Percentiles rank a stretch among this genome's conserved stretches.
Evolutionary conservation across 2,329 filamentous ascomycete species (phyloP).

Genomic region (Neospermospora avenae): DNA sequence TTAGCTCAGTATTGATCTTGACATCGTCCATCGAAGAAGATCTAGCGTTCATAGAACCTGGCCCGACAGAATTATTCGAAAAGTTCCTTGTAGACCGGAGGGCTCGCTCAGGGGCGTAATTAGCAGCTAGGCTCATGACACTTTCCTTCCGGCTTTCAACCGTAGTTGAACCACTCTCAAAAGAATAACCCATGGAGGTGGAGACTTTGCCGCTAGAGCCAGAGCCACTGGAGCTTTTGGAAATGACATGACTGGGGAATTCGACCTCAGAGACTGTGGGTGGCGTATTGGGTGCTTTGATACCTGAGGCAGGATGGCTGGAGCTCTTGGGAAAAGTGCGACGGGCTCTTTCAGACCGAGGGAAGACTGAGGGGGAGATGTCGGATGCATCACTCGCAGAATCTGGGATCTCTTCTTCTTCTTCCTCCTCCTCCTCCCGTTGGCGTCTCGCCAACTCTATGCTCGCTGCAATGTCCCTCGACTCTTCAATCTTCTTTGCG

Average conservation of each 20-base stretch:
- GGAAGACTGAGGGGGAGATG: background rate
- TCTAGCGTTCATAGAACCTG: background rate
- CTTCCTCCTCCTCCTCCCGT: background rate
- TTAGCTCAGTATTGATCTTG: background rate
- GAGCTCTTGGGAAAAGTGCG: too few species aligned
- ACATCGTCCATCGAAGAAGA: background rate
- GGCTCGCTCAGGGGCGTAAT: background rate
- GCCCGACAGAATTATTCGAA: background rate
- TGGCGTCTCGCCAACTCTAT: background rate
- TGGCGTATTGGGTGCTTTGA: too few species aligned
- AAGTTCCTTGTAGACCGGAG: background rate
- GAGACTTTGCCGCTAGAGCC: background rate
- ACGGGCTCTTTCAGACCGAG: too few species aligned
- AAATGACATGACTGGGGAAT: background rate
- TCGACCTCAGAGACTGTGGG: too few species aligned
- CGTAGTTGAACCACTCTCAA: background rate
- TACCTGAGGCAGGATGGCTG: too few species aligned
- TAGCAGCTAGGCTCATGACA: background rate
- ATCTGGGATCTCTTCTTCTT: background rate
- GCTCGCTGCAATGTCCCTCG: background rate
- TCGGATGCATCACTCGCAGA: background rate
- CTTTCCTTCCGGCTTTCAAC: background rate
- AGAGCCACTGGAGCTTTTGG: background rate
- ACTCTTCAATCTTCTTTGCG: too few species aligned
- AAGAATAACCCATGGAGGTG: background rate